phyloP scores from a whole-genome alignment of 371 early-diverging fungal genomes.

The Mortierella sp. region DNA sequence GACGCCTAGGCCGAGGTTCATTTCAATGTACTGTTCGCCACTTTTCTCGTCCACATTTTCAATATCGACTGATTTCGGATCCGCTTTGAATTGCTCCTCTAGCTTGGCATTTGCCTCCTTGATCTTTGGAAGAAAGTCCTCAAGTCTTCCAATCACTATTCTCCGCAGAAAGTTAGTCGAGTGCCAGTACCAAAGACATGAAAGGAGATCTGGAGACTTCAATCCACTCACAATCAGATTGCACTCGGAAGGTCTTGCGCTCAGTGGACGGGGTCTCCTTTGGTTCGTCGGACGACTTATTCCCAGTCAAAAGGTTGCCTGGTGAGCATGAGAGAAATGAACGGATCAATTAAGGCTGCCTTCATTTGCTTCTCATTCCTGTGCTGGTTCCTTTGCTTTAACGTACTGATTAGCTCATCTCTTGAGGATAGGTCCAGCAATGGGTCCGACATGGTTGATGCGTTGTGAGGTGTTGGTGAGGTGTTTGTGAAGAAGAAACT shows the following conservation, averaged over 20 bases:
- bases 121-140: slow-evolving; percentile 53
- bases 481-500: neutral
- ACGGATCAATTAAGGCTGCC: neutral
- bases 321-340: neutral
- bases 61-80: slow-evolving; percentile 51
- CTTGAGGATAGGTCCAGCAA: slow-evolving; percentile 42
- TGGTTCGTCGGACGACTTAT: slow-evolving; percentile 7
- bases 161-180: neutral
- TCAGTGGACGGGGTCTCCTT: slow-evolving; percentile 22
- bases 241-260: slow-evolving; percentile 45
- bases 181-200: neutral
- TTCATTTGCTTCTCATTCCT: neutral
- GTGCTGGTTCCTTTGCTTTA: neutral
- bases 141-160: slow-evolving; percentile 44
- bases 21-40: slow-evolving; percentile 55
- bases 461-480: neutral
- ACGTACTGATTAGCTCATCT: slow-evolving; percentile 45
- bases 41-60: slow-evolving; percentile 53
- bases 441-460: slow-evolving; percentile 36
- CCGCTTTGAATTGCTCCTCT: slow-evolving; percentile 32
- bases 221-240: slow-evolving; percentile 38
- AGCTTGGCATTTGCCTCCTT: slow-evolving; percentile 49
- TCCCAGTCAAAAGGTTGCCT: slow-evolving; percentile 38
- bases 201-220: neutral
- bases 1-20: slow-evolving; percentile 54